Base-by-base conservation (phyloP, 73 alveolate species). In the Paramecium sonneborni region DNA sequence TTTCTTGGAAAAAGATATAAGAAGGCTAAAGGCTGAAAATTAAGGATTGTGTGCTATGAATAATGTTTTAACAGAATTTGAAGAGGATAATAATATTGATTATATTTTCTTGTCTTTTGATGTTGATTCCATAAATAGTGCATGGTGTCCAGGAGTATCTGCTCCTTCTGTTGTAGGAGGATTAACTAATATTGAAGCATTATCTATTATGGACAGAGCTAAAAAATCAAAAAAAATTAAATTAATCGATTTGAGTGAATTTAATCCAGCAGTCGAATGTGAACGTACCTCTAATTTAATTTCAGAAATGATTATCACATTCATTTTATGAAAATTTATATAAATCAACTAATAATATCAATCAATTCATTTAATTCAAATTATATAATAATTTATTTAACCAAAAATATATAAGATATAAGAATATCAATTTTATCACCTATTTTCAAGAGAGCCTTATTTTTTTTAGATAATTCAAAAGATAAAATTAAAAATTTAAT, bases 211-310 rank as follows among this genome's bases (percentile, higher is more conserved):
- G 88, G 88, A 57, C 18, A 67, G 55, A 18, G 85, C 93, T 6
- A 92, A 74, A 23, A 35, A 10, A 30, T 34, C 69, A 10, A 67
- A 37, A 5, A 92, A 92, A 46, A 28, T 92, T n/a, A 85, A 55
- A 34, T 46, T 92, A 26, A 44, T 92, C 15, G 95, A 92, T 85
- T 58, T 92, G 76, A 79, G 93, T 57, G 95, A 92, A 43, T 92
- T 79, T 41, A 92, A 92, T 57, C 95, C 95, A 38, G 95, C 95
- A 14, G 93, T 92, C 0, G 95, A 92, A 21, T 86, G n/a, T n/a
- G n/a, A n/a, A n/a, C n/a, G n/a, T 14, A 92, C 95, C 4, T 93
- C 93, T 38, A 79, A 91, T 10, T 30, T 92, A 34, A 58, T 92
- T 12, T 76, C 93, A 1, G 86, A 57, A 46, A 41, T 74, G 69